Evolutionary conservation across 306 rosid species (phyloP).

Genomic region (Sindora glabra): DNA sequence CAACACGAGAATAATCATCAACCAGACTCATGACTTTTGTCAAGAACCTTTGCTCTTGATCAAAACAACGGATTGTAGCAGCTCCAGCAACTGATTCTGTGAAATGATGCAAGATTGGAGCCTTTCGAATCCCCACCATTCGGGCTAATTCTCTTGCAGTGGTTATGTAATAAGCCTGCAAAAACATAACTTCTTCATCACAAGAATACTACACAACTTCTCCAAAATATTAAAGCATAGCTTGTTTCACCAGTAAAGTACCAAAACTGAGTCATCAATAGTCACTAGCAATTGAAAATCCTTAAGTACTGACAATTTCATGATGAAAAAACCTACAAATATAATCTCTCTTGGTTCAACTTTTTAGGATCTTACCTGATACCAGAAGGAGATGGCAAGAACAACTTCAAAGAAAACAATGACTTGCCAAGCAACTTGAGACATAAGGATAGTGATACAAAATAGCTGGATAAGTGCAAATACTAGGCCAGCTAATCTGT

Average conservation of each 20-base stretch:
- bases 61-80: conserved; percentile 31
- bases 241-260: too few species aligned
- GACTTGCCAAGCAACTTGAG: conserved; percentile 45
- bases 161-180: conserved; percentile 37
- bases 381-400: conserved; percentile 36
- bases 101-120: conserved; percentile 44
- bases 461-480: conserved; percentile 47
- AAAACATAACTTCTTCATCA: background rate
- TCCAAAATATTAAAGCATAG: too few species aligned
- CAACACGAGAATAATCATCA: conserved; percentile 36
- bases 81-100: conserved; percentile 40
- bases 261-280: too few species aligned
- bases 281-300: too few species aligned
- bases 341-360: too few species aligned
- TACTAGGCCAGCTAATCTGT: conserved; percentile 44
- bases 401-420: conserved; percentile 29
- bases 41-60: conserved; percentile 33
- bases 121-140: conserved; percentile 46
- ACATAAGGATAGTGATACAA: conserved; percentile 36
- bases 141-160: conserved; percentile 46
- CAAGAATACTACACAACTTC: too few species aligned
- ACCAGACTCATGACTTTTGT: conserved; percentile 13
- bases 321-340: too few species aligned
- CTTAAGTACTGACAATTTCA: too few species aligned
- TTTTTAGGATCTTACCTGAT: conserved; percentile 25